Percentiles rank a stretch among this genome's conserved stretches.
These are phyloP conservation scores for Tardiomyces digboiensis DNA, from an alignment of 1,139 yeast genomes.

Conservation along the genomic window DNA sequence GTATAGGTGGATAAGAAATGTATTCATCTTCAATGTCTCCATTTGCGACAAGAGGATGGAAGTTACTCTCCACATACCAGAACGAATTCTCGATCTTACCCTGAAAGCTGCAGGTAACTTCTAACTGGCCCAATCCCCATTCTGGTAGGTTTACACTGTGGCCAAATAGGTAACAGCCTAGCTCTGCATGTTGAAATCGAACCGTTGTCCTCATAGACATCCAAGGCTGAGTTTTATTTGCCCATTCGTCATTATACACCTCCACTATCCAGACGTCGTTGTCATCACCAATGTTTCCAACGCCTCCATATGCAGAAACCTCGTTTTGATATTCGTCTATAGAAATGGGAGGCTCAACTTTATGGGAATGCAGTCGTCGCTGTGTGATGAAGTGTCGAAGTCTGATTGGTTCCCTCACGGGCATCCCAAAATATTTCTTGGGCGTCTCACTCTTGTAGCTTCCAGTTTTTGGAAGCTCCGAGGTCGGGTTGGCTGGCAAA, in stretches of 20 bases:
- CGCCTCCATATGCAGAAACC: conserved; percentile 56
- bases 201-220: conserved; percentile 24
- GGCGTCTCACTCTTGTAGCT: too few relatives aligned
- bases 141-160: conserved; percentile 55
- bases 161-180: conserved; percentile 50
- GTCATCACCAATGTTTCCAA: conserved; percentile 21
- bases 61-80: conserved; percentile 57
- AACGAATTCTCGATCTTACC: conserved; percentile 50
- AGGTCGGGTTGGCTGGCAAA: too few relatives aligned
- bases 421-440: not conserved
- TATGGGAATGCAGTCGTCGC: conserved; percentile 45
- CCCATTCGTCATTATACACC: conserved; percentile 4
- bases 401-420: conserved; percentile 26
- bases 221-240: conserved; percentile 13
- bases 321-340: conserved; percentile 75
- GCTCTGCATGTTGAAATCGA: conserved; percentile 48
- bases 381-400: conserved; percentile 56
- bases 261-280: conserved; percentile 22
- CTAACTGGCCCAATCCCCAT: conserved; percentile 67
- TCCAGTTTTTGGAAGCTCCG: too few relatives aligned
- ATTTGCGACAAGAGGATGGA: conserved; percentile 35
- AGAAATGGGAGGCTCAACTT: conserved; percentile 60
- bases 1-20: conserved; percentile 17
- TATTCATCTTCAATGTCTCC: conserved; percentile 20
- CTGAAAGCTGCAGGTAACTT: conserved; percentile 61